Percentiles rank a stretch among this genome's conserved stretches.
Evolutionary conservation across 2,329 filamentous ascomycete genomes (phyloP).

Genomic region (Pseudopithomyces maydicus): DNA sequence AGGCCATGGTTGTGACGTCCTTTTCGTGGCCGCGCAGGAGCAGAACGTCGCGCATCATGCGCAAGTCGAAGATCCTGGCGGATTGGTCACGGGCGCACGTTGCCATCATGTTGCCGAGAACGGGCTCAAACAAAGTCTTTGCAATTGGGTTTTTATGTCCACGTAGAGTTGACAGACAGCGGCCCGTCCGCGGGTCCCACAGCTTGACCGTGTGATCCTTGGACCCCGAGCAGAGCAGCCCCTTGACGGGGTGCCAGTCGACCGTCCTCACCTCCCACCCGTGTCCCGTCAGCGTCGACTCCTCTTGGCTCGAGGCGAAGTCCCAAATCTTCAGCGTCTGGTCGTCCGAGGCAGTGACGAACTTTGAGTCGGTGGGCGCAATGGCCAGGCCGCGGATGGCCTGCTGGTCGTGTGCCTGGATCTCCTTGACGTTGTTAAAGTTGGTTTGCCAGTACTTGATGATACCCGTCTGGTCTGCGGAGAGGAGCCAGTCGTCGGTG

Average conservation of each 20-base stretch:
- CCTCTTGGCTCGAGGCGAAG: slow-evolving; percentile 83
- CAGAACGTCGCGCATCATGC: slow-evolving; percentile 98
- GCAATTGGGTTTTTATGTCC: slow-evolving; percentile 98
- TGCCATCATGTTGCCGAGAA: slow-evolving; percentile 82
- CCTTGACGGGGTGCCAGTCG: slow-evolving; percentile 97
- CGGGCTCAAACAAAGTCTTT: slow-evolving; percentile 86
- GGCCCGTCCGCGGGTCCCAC: slow-evolving; percentile 92
- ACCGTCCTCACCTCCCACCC: slow-evolving; percentile 97
- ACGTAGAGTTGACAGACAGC: slow-evolving; percentile 90
- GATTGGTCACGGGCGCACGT: slow-evolving; percentile 94
- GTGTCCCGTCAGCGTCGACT: slow-evolving; percentile 86
- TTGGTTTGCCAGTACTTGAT: slow-evolving; percentile 99
- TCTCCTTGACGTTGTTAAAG: slow-evolving; percentile 97
- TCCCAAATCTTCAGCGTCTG: slow-evolving; percentile 94
- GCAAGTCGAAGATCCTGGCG: slow-evolving; percentile 88
- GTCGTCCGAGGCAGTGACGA: slow-evolving; percentile 94
- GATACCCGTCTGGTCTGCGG: slow-evolving; percentile 90
- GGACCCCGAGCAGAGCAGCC: slow-evolving; percentile 90
- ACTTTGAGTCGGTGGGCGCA: slow-evolving; percentile 91
- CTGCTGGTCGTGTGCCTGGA: slow-evolving; percentile 81
- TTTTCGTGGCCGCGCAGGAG: slow-evolving; percentile 94
- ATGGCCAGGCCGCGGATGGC: slow-evolving; percentile 91
- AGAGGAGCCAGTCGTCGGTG: slow-evolving; percentile 95
- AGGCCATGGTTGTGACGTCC: slow-evolving; percentile 88
- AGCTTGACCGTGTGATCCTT: slow-evolving; percentile 98